Percentiles rank a stretch among this genome's conserved stretches.
These are phyloP conservation scores for Ogataea henricii DNA, from an alignment of 805 yeast species.

Conservation along the genomic window DNA sequence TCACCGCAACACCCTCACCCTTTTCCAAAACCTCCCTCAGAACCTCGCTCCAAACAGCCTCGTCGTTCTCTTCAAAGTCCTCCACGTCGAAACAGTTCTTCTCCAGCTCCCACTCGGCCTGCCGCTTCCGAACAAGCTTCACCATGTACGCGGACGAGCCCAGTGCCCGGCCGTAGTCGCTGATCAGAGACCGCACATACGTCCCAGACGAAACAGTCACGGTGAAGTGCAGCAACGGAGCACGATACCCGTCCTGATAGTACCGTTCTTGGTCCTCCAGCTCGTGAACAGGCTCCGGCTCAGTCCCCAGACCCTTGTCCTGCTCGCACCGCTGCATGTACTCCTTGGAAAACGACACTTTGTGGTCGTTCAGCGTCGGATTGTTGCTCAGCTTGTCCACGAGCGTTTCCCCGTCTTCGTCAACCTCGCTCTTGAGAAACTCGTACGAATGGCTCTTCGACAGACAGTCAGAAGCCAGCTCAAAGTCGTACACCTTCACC, in stretches of 20 bases:
- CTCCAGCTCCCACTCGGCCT: slow-evolving; percentile 82
- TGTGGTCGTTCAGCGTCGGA: slow-evolving; percentile 65
- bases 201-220: slow-evolving; percentile 93
- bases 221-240: slow-evolving; percentile 72
- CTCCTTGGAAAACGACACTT: slow-evolving; percentile 59
- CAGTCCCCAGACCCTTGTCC: slow-evolving; percentile 36
- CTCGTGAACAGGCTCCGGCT: slow-evolving; percentile 42
- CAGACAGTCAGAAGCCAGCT: slow-evolving; percentile 55
- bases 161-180: slow-evolving; percentile 84
- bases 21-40: slow-evolving; percentile 53
- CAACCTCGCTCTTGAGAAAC: slow-evolving; percentile 44
- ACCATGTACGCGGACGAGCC: slow-evolving; percentile 89
- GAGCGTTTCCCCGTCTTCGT: slow-evolving; percentile 49
- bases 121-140: slow-evolving; percentile 67
- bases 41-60: slow-evolving; percentile 70
- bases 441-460: slow-evolving; percentile 57
- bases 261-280: slow-evolving; percentile 38
- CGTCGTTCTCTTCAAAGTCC: slow-evolving; percentile 63
- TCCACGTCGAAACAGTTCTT: slow-evolving; percentile 65
- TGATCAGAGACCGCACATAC: slow-evolving; percentile 83
- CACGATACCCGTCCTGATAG: slow-evolving; percentile 45
- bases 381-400: slow-evolving; percentile 40
- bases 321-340: slow-evolving; percentile 47
- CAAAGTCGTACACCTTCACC: slow-evolving; percentile 58
- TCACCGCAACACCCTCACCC: slow-evolving; percentile 42